Evolutionary conservation across 768 basidiomycete species (phyloP).

Genomic region (Heimioporus sp.): DNA sequence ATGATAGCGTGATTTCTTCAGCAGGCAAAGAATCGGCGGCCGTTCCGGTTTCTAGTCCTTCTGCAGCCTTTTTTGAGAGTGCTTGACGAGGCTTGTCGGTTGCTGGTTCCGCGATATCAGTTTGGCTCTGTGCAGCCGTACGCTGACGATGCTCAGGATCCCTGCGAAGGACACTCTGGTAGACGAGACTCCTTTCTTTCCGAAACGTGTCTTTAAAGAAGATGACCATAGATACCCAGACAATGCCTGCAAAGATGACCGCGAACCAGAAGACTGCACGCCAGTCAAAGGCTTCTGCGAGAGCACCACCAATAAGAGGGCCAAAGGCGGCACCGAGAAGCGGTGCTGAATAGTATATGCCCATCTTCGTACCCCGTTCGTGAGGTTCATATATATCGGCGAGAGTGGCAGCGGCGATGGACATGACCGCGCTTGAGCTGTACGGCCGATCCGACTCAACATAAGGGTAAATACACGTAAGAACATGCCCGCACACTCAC

Average conservation of each 20-base stretch:
- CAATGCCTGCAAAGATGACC: constrained; percentile 54
- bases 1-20: constrained; percentile 47
- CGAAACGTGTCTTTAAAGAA: constrained; percentile 84
- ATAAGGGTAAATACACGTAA: background rate
- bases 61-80: background rate
- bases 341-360: constrained; percentile 78
- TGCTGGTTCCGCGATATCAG: background rate
- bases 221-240: constrained; percentile 54
- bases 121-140: constrained; percentile 1
- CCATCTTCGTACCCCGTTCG: constrained; percentile 83
- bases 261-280: constrained; percentile 86
- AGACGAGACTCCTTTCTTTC: constrained; percentile 75
- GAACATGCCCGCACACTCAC: constrained; percentile 28
- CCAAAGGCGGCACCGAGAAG: constrained; percentile 69
- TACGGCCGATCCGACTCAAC: background rate
- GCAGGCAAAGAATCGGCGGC: constrained; percentile 1
- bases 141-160: constrained; percentile 30
- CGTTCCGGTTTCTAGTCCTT: constrained; percentile 4
- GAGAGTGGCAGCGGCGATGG: constrained; percentile 75
- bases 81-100: constrained; percentile 8
- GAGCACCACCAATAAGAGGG: constrained; percentile 65
- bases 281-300: constrained; percentile 73
- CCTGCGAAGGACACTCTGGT: constrained; percentile 61
- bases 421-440: constrained; percentile 65
- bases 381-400: constrained; percentile 77